Conservation (phyloP, 129 eudicot species). For the Scalesia atractyloides region DNA sequence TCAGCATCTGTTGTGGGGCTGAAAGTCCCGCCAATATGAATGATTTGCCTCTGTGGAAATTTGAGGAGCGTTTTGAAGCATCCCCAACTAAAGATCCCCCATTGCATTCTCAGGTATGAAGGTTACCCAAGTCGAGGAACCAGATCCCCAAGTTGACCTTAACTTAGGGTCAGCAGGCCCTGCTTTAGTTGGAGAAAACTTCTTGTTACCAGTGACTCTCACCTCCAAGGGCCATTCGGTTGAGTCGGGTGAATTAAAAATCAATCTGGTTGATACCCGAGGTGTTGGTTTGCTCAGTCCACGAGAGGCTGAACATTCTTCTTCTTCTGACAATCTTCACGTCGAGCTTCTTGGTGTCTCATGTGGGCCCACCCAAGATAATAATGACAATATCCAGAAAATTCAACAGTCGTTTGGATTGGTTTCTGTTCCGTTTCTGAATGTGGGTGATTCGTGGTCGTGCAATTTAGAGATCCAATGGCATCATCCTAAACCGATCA, state of each 20-base stretch:
- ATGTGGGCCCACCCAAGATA: conserved; percentile 30
- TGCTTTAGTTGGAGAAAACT: conserved; percentile 91
- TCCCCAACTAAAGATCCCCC: conserved; percentile 88
- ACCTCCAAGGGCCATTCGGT: conserved; percentile 80
- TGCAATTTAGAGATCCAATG: conserved; percentile 89
- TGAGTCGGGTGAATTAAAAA: conserved; percentile 83
- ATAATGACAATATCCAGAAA: conserved; percentile 57
- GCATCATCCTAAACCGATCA: conserved; percentile 91
- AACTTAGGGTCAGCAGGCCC: conserved; percentile 67
- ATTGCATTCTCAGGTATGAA: conserved; percentile 89
- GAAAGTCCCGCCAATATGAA: conserved; percentile 97
- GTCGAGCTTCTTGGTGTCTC: conserved; percentile 88
- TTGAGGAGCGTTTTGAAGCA: conserved; percentile 85
- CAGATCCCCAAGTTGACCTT: conserved; percentile 89
- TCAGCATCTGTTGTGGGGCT: conserved; percentile 94
- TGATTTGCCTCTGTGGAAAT: conserved; percentile 94
- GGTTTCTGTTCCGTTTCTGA: conserved; percentile 73
- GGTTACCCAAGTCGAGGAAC: conserved; percentile 93
- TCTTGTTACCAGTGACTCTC: conserved; percentile 73
- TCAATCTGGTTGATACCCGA: conserved; percentile 86
- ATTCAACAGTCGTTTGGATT: conserved; percentile 92
- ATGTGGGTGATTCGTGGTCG: conserved; percentile 79
- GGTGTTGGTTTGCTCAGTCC: conserved; percentile 97
- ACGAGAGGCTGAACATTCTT: conserved; percentile 57
- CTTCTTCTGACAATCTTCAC: conserved; percentile 62